phyloP scores from a whole-genome alignment of 1,284 basidiomycete genomes.

The Tilletia setariae region DNA sequence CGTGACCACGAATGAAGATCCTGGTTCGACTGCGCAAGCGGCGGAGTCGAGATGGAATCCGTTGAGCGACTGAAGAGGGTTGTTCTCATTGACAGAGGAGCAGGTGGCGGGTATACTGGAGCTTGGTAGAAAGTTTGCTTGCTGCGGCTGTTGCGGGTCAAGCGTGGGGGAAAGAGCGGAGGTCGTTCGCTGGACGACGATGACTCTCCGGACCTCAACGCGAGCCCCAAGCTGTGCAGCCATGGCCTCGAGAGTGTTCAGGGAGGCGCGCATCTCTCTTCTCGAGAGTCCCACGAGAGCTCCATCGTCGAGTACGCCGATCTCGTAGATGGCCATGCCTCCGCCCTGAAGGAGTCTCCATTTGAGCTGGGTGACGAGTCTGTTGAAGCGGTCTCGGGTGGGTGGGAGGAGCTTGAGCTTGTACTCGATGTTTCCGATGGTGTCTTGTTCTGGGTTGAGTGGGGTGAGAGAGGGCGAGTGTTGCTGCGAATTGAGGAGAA shows the following conservation, averaged over 20 bases:
- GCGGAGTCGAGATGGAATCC: too few species aligned
- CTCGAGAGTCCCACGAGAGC: constrained; percentile 42
- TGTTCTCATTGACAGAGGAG: neutral
- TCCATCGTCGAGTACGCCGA: constrained; percentile 53
- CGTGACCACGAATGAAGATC: too few species aligned
- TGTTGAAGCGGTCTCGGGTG: constrained; percentile 46
- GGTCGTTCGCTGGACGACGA: neutral
- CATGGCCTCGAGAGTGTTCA: constrained; percentile 43
- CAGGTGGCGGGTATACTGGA: neutral
- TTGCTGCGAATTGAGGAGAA: neutral
- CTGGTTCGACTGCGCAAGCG: too few species aligned
- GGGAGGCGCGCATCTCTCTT: constrained; percentile 42
- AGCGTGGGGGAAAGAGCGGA: too few species aligned
- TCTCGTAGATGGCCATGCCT: constrained; percentile 49
- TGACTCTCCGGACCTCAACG: constrained; percentile 12
- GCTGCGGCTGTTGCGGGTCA: too few species aligned
- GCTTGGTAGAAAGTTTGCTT: neutral
- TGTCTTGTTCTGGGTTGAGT: constrained; percentile 48
- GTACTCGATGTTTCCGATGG: constrained; percentile 52
- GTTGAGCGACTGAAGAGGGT: too few species aligned
- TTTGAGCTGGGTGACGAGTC: constrained; percentile 52
- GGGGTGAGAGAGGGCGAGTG: constrained; percentile 13
- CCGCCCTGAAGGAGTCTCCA: constrained; percentile 53
- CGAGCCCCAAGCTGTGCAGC: constrained; percentile 38
- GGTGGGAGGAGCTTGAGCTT: constrained; percentile 51